These are phyloP conservation scores for Kluyveromyces wickerhamii DNA, from an alignment of 805 yeast species.

Conservation along the genomic window DNA sequence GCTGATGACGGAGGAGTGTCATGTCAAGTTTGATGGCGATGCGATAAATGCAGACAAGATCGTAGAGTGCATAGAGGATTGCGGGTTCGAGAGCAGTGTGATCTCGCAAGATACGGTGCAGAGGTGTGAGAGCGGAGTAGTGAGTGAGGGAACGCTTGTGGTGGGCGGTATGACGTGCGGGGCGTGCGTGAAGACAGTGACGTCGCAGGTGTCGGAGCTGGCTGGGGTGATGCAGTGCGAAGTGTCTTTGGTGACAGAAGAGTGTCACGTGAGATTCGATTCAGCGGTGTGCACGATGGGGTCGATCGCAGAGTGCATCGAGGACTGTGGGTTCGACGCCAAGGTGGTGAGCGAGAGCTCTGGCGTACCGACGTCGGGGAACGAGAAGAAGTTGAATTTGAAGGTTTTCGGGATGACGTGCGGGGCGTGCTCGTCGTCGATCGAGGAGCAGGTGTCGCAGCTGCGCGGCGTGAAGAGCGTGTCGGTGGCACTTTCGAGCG, in stretches of 20 bases:
- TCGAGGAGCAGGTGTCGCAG: slow-evolving; percentile 39
- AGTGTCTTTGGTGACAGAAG: slow-evolving; percentile 71
- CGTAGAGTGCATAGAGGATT: slow-evolving; percentile 54
- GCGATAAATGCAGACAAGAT: slow-evolving; percentile 32
- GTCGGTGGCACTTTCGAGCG: slow-evolving; percentile 44
- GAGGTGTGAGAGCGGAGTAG: not conserved
- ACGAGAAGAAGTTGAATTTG: slow-evolving; percentile 19
- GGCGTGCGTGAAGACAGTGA: slow-evolving; percentile 67
- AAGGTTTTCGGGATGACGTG: slow-evolving; percentile 56
- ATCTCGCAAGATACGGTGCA: slow-evolving; percentile 3
- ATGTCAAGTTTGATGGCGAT: slow-evolving; percentile 38
- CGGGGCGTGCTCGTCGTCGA: slow-evolving; percentile 42
- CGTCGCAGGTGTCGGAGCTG: slow-evolving; percentile 40
- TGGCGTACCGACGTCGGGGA: slow-evolving; percentile 5
- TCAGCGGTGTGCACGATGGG: slow-evolving; percentile 25
- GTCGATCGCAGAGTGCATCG: slow-evolving; percentile 46
- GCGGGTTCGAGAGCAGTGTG: slow-evolving; percentile 54
- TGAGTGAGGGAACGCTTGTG: slow-evolving; percentile 8
- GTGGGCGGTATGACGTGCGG: slow-evolving; percentile 86
- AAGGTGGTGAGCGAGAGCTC: slow-evolving; percentile 6
- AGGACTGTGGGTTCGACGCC: slow-evolving; percentile 71
- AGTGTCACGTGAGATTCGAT: slow-evolving; percentile 51
- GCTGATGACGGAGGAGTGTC: slow-evolving; percentile 65
- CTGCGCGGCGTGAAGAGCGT: slow-evolving; percentile 43
- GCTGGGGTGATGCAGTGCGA: slow-evolving; percentile 47